Base-by-base conservation (phyloP, 768 basidiomycete genomes). In the Phlegmacium glaucopus region DNA sequence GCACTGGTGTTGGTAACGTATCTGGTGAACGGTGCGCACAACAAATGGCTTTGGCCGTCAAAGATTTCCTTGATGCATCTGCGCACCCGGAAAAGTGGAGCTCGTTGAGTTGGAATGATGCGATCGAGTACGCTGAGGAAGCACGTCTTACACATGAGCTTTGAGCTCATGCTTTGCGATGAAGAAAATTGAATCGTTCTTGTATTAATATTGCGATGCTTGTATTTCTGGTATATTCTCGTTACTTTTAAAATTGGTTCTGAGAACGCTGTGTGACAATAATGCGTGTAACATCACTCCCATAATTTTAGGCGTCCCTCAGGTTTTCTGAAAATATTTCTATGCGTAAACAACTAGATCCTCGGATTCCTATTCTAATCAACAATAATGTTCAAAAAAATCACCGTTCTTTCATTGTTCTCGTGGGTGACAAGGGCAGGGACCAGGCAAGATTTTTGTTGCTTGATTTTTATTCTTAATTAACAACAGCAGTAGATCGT, bases 311-410 rank as follows among this genome's bases (percentile, higher is more conserved):
- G 22, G 22, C 22, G n/a, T 22, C 22, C n/a, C n/a, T n/a, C n/a
- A n/a, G n/a, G n/a, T n/a, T n/a, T n/a, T n/a, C n/a, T n/a, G n/a
- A n/a, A n/a, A n/a, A 22, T 22, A 22, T 22, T 22, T 5, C 22
- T 22, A 91, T 91, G 89, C 79, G 87, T 44, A 90, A 91, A 67
- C 87, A 90, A 59, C 81, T 96, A 47, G 95, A 97, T 66, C 87
- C 87, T 41, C 87, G 95, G 34, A 92, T 98, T 52, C 92, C 91
- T 13, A 87, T 85, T 43, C 81, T 97, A 46, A 93, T 97, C 63
- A 84, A 80, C 55, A 95, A 95, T 65, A 91, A 91, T 79, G 94
- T 96, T 63, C 87, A 90, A 67, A 79, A 84, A 56, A 93, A 94
- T 56, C 87, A 97, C 56, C 76, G 96, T 30, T 94, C 90, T 1